Percentiles rank a stretch among this genome's conserved stretches.
phyloP scores from a whole-genome alignment of 140 eudicot species.

The Stevia rebaudiana region DNA sequence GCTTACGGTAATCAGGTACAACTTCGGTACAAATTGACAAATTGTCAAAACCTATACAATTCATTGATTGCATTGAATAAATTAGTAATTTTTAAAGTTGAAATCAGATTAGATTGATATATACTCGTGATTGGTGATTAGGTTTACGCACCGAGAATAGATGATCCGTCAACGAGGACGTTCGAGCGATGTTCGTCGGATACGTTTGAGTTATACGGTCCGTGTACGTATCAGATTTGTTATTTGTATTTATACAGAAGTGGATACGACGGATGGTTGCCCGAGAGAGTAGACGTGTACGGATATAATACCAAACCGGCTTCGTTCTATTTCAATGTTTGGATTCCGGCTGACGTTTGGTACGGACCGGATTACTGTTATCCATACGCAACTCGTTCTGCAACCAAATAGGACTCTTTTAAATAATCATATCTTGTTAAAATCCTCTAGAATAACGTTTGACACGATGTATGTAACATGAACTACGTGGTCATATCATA shows the following conservation, averaged over 20 bases:
- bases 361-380: constrained; percentile 56
- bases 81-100: neutral
- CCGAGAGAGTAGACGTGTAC: constrained; percentile 54
- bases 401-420: constrained; percentile 8
- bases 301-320: constrained; percentile 43
- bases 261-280: constrained; percentile 84
- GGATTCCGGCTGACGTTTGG: constrained; percentile 52
- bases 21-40: neutral
- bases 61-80: neutral
- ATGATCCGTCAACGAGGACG: constrained; percentile 58
- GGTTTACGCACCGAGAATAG: constrained; percentile 86
- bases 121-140: constrained; percentile 1
- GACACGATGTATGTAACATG: neutral
- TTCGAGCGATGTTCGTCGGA: constrained; percentile 77
- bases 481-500: too few relatives aligned
- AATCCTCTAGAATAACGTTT: neutral
- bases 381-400: constrained; percentile 15
- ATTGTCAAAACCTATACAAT: too few relatives aligned
- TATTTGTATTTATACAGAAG: constrained; percentile 73
- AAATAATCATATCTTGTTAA: neutral
- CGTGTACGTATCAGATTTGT: constrained; percentile 70
- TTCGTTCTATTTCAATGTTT: constrained; percentile 50
- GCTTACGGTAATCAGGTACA: constrained; percentile 76
- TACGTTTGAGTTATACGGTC: constrained; percentile 60
- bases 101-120: neutral